Conservation (phyloP, 257 asterid species). For the Anisodus tanguticus region DNA sequence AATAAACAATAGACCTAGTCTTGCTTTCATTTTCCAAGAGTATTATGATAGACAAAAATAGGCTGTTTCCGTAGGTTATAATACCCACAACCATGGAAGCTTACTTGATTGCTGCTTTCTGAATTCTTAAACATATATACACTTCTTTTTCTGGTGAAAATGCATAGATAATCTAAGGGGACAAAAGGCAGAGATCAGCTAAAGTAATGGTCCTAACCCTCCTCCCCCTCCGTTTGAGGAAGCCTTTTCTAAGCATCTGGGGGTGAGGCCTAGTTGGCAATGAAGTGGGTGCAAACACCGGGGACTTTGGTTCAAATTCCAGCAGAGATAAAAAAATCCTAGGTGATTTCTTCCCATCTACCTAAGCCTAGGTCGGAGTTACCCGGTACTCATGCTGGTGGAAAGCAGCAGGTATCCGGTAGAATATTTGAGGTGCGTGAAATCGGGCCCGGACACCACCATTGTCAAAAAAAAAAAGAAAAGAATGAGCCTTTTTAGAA, state of each 20-base stretch:
- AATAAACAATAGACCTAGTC: neutral
- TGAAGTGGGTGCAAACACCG: neutral
- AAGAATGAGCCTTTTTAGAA: neutral
- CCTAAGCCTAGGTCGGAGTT: neutral
- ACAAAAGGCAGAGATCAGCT: too few species aligned
- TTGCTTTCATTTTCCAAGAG: neutral
- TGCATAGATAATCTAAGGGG: neutral
- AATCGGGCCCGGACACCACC: neutral
- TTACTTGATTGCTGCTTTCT: neutral
- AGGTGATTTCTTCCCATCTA: neutral
- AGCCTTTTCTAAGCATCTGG: neutral
- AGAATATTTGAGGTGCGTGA: neutral
- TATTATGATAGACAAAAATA: neutral
- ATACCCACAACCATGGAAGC: neutral
- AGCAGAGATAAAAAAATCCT: neutral
- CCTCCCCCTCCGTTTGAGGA: too few species aligned
- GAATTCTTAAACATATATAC: neutral
- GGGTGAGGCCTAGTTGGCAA: neutral
- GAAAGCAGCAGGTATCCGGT: neutral
- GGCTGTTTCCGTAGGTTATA: neutral
- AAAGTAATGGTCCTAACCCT: too few species aligned
- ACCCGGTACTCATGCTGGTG: neutral
- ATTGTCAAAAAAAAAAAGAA: too few species aligned
- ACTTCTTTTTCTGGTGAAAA: slow-evolving; percentile 3
- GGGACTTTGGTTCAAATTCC: neutral